A percentile compares a stretch with the other conserved stretches of the same genome.
These are phyloP conservation scores for Tardiomyces blankii DNA, from an alignment of 1,139 yeast species.

Conservation along the genomic window DNA sequence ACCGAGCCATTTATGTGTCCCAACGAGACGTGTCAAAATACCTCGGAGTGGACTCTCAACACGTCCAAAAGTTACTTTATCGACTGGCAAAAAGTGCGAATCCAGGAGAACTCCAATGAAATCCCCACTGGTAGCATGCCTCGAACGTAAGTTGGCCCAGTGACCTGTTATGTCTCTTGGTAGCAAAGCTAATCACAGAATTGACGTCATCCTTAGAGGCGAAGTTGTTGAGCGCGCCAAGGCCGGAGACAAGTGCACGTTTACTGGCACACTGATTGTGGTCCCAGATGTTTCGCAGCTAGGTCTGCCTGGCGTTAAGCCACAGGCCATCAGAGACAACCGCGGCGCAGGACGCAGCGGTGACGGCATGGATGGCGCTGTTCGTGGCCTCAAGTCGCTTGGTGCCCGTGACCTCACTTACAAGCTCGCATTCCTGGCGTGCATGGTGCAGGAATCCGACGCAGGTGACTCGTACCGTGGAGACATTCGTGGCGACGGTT, in stretches of 20 bases:
- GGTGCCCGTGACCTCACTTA: conserved; percentile 95
- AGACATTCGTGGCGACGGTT: conserved; percentile 31
- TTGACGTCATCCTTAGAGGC: conserved; percentile 88
- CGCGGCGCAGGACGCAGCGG: conserved; percentile 46
- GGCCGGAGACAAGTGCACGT: conserved; percentile 94
- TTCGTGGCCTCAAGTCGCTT: conserved; percentile 70
- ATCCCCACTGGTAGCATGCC: conserved; percentile 99
- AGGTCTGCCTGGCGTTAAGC: conserved; percentile 94
- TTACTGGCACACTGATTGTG: conserved; percentile 93
- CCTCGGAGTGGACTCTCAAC: conserved; percentile 74
- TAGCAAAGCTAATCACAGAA: conserved; percentile 6
- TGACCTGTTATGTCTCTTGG: not conserved
- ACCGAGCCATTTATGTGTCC: conserved; percentile 95
- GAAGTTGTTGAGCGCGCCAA: conserved; percentile 94
- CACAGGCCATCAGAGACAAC: conserved; percentile 66
- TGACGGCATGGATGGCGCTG: conserved; percentile 75
- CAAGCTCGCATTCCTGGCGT: conserved; percentile 81
- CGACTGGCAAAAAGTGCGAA: conserved; percentile 96
- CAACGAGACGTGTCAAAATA: conserved; percentile 78
- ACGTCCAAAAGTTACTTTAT: conserved; percentile 77
- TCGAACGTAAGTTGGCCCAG: conserved; percentile 39
- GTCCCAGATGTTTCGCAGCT: conserved; percentile 92
- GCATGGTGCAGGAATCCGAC: conserved; percentile 58
- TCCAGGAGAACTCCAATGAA: conserved; percentile 91
- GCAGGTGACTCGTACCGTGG: conserved; percentile 13